Base-by-base conservation (phyloP, 495 filamentous ascomycete genomes). In the Aspergillus indologenus region DNA sequence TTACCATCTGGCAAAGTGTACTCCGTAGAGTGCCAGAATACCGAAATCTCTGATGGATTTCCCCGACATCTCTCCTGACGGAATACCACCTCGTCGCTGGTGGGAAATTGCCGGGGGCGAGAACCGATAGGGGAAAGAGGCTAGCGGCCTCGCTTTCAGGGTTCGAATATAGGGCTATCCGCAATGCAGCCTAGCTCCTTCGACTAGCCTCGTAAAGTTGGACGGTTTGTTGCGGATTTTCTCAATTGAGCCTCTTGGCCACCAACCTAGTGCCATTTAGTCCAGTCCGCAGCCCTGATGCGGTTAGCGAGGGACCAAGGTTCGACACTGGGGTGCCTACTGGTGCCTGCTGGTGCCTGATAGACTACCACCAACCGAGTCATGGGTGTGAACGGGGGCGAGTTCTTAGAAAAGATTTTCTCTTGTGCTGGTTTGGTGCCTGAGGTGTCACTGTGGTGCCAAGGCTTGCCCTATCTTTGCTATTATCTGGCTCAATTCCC, bases 71-170 rank as follows among this genome's bases (percentile, higher is more conserved):
- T n/a, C n/a, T n/a, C n/a, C n/a, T n/a, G n/a, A n/a, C n/a, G n/a
- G n/a, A n/a, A n/a, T n/a, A n/a, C n/a, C n/a, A n/a, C n/a, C n/a
- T n/a, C n/a, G n/a, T n/a, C n/a, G n/a, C n/a, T n/a, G n/a, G n/a
- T n/a, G 23, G 48, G 23, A 26, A 51, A 31, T 8, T 17, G 23
- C 15, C 23, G 23, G 48, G 48, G 22, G 23, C 20, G 23, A 34
- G 11, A 31, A 24, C 11, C 12, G 34, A 7, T 2, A 15, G 34
- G 34, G 34, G 12, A 7, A 40, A 8, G 12, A 7, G 34, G 17
- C 31, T 51, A 31, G 48, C 48, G 48, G 9, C 23, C 23, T 31
- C 48, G 23, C 48, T 31, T 51, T 51, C 48, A 51, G 23, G 48
- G 48, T 51, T 29, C 24, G 15, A 18, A 4, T 9, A 9, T 51